phyloP scores from a whole-genome alignment of 441 rosid genomes.

The Erodium trifolium region DNA sequence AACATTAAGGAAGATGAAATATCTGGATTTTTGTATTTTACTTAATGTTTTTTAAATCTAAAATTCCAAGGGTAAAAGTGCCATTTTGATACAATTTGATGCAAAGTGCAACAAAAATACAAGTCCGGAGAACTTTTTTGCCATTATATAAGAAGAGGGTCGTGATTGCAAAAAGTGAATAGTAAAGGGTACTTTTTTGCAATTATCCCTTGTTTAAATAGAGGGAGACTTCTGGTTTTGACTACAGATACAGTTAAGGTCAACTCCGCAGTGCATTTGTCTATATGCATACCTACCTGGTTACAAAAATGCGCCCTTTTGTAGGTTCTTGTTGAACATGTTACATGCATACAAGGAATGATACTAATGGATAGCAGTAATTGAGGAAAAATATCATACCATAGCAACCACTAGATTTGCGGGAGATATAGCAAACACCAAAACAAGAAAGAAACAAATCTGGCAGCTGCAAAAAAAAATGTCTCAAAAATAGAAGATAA shows the following conservation, averaged over 20 bases:
- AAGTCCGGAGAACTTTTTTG: too few species aligned
- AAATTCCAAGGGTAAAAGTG: too few species aligned
- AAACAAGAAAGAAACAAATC: conserved; percentile 65
- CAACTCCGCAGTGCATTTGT: too few species aligned
- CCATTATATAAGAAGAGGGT: too few species aligned
- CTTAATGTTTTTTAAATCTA: too few species aligned
- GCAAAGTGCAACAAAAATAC: too few species aligned
- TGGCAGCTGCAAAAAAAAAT: conserved; percentile 52
- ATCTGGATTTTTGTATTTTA: too few species aligned
- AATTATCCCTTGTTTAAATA: background rate
- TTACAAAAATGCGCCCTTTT: background rate
- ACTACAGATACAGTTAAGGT: background rate
- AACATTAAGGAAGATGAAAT: too few species aligned
- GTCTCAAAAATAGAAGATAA: conserved; percentile 13
- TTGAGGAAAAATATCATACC: conserved; percentile 34
- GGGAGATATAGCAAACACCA: conserved; percentile 72
- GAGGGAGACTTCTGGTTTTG: background rate
- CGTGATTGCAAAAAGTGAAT: too few species aligned
- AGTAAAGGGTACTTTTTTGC: too few species aligned
- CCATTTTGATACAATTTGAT: too few species aligned
- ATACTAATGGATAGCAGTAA: background rate
- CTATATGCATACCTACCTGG: too few species aligned
- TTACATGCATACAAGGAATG: background rate
- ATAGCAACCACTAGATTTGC: conserved; percentile 71
- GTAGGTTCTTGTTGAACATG: background rate